Base-by-base conservation (phyloP, 495 filamentous ascomycete species). In the Thozetella sp. region DNA sequence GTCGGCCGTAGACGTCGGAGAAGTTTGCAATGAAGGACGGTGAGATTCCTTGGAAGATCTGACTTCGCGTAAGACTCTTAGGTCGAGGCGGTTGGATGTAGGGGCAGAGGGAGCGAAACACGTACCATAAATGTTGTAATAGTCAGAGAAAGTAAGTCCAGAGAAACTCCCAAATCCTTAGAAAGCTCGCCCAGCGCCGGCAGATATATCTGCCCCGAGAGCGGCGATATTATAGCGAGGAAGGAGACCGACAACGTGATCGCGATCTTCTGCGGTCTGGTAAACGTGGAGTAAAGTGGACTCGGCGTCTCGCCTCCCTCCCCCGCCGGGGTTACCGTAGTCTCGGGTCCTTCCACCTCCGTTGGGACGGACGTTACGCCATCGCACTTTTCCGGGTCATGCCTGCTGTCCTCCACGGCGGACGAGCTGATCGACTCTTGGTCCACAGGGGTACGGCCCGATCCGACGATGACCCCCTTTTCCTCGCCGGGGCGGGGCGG, bases 121-220 rank as follows among this genome's bases (percentile, higher is more conserved):
- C 56, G 50, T 56, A 66, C 64, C 66, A 75, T 65, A 46, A 79
- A 83, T 2, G 76, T 74, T 19, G 81, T 83, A 17, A 84, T 74
- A 0, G 80, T 80, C 25, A 87, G 67, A 57, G 85, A 85, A 57
- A 88, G 79, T 9, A 79, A 61, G 1, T 70, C 68, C 2, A 65
- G 59, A 1, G 78, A 77, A 17, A 83, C 74, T 25, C 80, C 48
- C 24, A 85, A 74, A 51, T 80, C 73, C 2, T 59, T 12, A 0
- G 81, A 71, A 11, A 88, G 60, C 0, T 71, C 70, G 11, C 73
- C 78, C 51, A 89, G 63, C 1, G 83, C 80, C 2, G 86, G 86
- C 55, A 84, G 86, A 67, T 90, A 91, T 45, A 90, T 88, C 0
- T 54, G 26, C 0, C 83, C 80, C 1, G 81, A 83, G 20, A 90